phyloP scores from a whole-genome alignment of 2,329 filamentous ascomycete species.

The Chaetomium globosum region DNA sequence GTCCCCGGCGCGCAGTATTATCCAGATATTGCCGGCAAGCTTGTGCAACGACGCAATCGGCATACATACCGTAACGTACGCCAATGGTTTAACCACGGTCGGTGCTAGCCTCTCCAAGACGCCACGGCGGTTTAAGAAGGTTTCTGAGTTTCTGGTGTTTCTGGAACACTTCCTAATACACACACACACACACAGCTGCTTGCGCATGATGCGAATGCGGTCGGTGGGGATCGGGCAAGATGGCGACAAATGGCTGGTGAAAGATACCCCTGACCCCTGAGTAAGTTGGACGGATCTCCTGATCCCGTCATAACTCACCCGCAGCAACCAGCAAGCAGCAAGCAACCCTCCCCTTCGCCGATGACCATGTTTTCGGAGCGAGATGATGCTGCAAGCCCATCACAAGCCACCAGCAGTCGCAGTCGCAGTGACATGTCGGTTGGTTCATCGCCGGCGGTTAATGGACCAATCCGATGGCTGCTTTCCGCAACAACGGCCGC shows the following conservation, averaged over 20 bases:
- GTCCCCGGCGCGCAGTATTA: background rate
- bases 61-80: background rate
- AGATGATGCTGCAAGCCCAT: background rate
- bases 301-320: background rate
- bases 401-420: constrained; percentile 17
- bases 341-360: background rate
- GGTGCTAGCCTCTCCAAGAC: background rate
- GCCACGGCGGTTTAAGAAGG: background rate
- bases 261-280: background rate
- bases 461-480: constrained; percentile 12
- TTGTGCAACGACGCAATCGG: background rate
- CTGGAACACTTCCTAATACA: constrained; percentile 10
- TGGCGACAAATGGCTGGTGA: background rate
- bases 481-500: background rate
- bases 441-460: constrained; percentile 9
- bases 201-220: background rate
- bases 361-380: background rate
- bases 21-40: constrained; percentile 4
- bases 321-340: background rate
- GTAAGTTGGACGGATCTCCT: background rate
- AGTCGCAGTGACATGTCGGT: constrained; percentile 6
- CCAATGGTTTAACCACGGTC: constrained; percentile 4
- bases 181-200: too few relatives aligned
- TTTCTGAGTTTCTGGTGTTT: background rate
- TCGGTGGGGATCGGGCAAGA: background rate